Conservation (phyloP, 1,139 yeast species). For the Lodderomyces elongisporus region DNA sequence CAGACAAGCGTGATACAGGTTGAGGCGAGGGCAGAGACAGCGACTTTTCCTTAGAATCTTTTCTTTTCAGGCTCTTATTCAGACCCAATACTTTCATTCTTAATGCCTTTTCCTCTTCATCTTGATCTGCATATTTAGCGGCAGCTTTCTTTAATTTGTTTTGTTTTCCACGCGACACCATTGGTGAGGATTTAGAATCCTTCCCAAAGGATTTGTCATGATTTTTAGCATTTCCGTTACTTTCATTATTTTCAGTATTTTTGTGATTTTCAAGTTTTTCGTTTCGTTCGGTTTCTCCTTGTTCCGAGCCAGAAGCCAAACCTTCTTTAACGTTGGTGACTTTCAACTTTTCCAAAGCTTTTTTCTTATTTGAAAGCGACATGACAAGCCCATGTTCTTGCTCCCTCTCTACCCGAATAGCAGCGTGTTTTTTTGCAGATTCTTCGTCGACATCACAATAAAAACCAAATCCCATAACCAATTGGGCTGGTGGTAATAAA, state of each 20-base stretch:
- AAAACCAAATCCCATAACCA: constrained; percentile 87
- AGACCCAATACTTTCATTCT: constrained; percentile 81
- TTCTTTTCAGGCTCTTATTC: constrained; percentile 56
- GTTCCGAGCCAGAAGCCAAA: constrained; percentile 7
- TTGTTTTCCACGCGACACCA: constrained; percentile 76
- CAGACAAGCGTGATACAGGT: constrained; percentile 15
- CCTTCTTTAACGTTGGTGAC: constrained; percentile 10
- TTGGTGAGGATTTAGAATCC: constrained; percentile 24
- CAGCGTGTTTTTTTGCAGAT: constrained; percentile 38
- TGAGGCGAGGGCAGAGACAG: no score
- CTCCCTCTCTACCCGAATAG: constrained; percentile 33
- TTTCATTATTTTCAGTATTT: no score
- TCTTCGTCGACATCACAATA: constrained; percentile 66
- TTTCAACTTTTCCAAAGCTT: constrained; percentile 22
- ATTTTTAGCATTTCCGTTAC: background rate
- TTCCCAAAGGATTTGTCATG: no score
- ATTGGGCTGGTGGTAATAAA: constrained; percentile 72
- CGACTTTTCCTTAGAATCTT: constrained; percentile 25
- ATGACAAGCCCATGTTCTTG: constrained; percentile 44
- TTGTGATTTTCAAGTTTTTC: no score
- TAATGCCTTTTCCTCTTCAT: constrained; percentile 73
- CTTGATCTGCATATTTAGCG: constrained; percentile 82
- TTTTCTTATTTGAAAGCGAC: constrained; percentile 33
- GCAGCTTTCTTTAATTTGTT: constrained; percentile 79
- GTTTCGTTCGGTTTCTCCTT: constrained; percentile 8